Evolutionary conservation across 495 filamentous ascomycete species (phyloP), one percentile per base, ranked within the genome.

Genomic region (Baudoinia panamericana): DNA sequence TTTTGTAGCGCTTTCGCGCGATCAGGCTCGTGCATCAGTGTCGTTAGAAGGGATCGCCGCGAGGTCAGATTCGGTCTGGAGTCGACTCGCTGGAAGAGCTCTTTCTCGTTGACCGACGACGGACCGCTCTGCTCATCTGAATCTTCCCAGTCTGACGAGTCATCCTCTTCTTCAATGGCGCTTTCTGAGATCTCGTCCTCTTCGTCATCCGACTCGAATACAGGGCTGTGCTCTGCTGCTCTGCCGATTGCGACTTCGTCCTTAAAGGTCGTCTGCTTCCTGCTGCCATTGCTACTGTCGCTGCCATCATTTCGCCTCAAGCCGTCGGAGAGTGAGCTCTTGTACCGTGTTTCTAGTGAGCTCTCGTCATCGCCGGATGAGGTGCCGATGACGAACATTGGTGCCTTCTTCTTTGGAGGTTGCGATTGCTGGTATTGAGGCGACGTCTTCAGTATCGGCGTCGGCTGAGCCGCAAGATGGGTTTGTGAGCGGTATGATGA

Each of bases 71-170:
- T 82, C 1, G 82, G 77, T 48, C 76, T 73, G 15, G 88, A 94
- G 56, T 94, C 85, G 21, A 96, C 86, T 5, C 90, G 76, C 55
- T 84, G 75, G 68, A 96, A 96, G 48, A 82, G 65, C 38, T 74
- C 65, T 44, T 73, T 76, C 15, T 90, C 84, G 39, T 88, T 81
- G 18, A 82, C 68, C 53, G 78, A 88, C 0, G 84, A 82, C 38
- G 75, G 77, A 17, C 75, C 84, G 51, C 78, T 92, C 43, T 92
- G 82, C 23, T 85, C 85, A n/a, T 80, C 73, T 6, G 85, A 90
- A 49, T 94, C 88, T 56, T 93, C 86, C 84, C 85, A 93, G 41
- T 90, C 81, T 32, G 86, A 82, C 30, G 92, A 88, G 29, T 86
- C 82, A 36, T 93, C 85, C 40, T 92, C 84, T 13, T 57, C 59